Evolutionary conservation across 164 flowering plant species (phyloP), one percentile per base, ranked within the genome.

Genomic region (Platanus orientalis): DNA sequence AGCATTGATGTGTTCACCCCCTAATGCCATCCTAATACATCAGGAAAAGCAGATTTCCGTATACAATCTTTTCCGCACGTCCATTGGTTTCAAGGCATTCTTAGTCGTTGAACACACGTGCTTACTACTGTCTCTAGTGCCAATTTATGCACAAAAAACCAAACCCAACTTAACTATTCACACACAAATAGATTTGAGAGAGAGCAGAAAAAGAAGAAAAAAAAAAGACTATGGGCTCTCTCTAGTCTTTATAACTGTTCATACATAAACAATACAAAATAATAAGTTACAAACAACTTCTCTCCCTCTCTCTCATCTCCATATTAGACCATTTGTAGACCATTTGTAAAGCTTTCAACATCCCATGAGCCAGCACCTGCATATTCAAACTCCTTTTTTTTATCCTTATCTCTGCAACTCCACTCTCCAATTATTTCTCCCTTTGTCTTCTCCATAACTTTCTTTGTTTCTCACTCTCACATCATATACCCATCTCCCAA

Each of bases 341-440:
- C 9, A 34, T 34, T 34, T 34, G 39, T 34, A 34, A 34, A 34
- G 39, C 39, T 9, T 34, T 34, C 39, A 34, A 34, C 78, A 76
- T 54, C 80, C 76, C 80, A 80, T 73, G 78, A 78, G 73, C 79
- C 61, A 3, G 54, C 59, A 29, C 64, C 64, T 53, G 10, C 40
- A 54, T 59, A 57, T 48, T 25, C 66, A 48, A 50, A 52, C 64
- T 42, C 27, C 62, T 50, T 48, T 10, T 63, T 56, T 66, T n/a
- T n/a, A 56, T 57, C 75, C 75, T 70, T 60, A 54, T 76, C 79
- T 65, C 65, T 66, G 52, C 76, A 61, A 32, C 51, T 55, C 69
- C 71, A 60, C 51, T 62, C 74, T 67, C 72, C 79, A 78, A 76
- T 75, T 71, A 71, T 70, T 72, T 69, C 9, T 57, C 48, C 42